Base-by-base conservation (phyloP, 148 eudicot species). In the Camellia sinensis region DNA sequence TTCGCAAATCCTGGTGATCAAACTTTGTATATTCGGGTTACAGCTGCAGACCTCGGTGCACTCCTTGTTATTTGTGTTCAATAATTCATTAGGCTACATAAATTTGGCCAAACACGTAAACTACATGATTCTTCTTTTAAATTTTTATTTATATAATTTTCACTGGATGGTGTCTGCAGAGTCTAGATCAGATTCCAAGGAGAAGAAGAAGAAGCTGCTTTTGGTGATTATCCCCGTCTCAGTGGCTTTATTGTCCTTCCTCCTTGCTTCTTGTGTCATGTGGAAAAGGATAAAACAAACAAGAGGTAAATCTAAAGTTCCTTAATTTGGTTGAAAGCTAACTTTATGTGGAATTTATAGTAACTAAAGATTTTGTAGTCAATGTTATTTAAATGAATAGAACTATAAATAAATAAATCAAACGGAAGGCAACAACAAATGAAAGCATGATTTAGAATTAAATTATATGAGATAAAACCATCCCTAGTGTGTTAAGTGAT, bases 21-120 rank as follows among this genome's bases (percentile, higher is more conserved):
- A 14, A 50, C 44, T 12, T 61, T 79, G 14, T 62, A 19, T 72
- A 15, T 79, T 19, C 82, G 82, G 60, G 70, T 79, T 0, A 19
- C 70, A 54, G 66, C 54, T 69, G 22, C 43, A 45, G 70, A 79
- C 0, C 56, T 13, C 62, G 77, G 82, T 71, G 62, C 46, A 1
- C n/a, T 44, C 18, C 19, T 12, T 68, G 3, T 18, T 2, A 15
- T n/a, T 7, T 70, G 10, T 46, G 29, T 70, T 19, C 10, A 67
- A 13, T 3, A 41, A 43, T 40, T 7, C 19, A 41, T 40, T 13
- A 40, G 15, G 62, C 17, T 3, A 37, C 21, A 29, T 17, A 8
- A 4, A 22, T 66, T 13, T n/a, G 43, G 10, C 7, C 13, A 6
- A 22, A 2, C 8, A 4, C 11, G 7, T 37, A 2, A 1, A 0